Evolutionary conservation across 2,329 filamentous ascomycete genomes (phyloP), one percentile per base, ranked within the genome.

Genomic region (Tolypocladium inflatum): DNA sequence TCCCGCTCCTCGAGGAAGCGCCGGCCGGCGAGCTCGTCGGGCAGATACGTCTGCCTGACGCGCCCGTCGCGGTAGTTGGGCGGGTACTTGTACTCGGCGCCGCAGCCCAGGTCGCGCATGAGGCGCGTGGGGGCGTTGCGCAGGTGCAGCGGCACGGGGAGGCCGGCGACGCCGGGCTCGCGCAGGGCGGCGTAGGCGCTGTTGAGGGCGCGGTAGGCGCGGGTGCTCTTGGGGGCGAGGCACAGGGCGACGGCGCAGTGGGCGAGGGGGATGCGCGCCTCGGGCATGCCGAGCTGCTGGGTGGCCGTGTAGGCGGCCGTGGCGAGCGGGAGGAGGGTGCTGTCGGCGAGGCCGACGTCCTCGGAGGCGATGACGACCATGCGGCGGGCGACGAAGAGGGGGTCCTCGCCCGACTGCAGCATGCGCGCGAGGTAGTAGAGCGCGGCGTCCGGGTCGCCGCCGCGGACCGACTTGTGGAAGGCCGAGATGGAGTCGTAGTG

Each of bases 401-500:
- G 90, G 66, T 97, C 94, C 73, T 97, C 93, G 59, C 93, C 93
- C 0, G 90, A 94, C 67, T 96, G 89, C 6, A 99, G 83, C 94
- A 99, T 99, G 41, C 94, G 87, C 0, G 90, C 90, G 2, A 99
- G 84, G 71, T 97, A 99, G 76, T 97, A 99, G 1, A 99, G 80
- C 0, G 93, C 83, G 0, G 93, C 94, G 71, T 97, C 89, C 0
- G 93, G 73, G 67, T 97, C 87, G 57, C 85, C 88, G 45, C 94
- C 94, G 52, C 94, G 88, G 11, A 97, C 87, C 2, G 91, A 91
- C 68, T 99, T 99, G 80, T 97, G 94, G 66, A 97, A 94, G 37
- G 94, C 94, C 1, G 90, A 96, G 67, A 99, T 97, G 56, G 90
- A 94, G 70, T 99, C 93, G 76, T 97, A 99, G 74, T 97, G 94